Percentiles rank a stretch among this genome's conserved stretches.
These are phyloP conservation scores for Panaeolus cyanescens DNA, from an alignment of 768 basidiomycete species.

Conservation along the genomic window DNA sequence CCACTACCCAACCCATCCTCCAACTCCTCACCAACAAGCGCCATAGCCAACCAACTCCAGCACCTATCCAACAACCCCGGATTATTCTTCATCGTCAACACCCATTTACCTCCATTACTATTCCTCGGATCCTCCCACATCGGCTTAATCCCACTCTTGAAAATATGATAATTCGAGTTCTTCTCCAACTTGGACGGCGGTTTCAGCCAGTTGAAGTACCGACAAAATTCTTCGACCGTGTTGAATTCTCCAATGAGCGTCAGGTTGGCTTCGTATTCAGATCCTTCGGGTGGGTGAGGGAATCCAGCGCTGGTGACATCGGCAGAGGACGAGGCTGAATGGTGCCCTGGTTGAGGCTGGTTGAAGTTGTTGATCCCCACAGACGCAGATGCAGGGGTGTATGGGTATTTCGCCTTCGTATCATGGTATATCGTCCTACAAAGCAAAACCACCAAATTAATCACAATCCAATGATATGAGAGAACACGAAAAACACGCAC, in stretches of 20 bases:
- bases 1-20: slow-evolving; percentile 36
- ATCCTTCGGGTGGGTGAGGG: slow-evolving; percentile 59
- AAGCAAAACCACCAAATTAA: too few species aligned
- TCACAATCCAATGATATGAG: not conserved
- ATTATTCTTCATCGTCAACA: slow-evolving; percentile 88
- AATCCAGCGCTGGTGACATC: slow-evolving; percentile 18
- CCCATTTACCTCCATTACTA: slow-evolving; percentile 93
- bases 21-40: slow-evolving; percentile 84
- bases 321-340: slow-evolving; percentile 20
- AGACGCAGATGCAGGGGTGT: slow-evolving; percentile 44
- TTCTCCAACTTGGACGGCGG: slow-evolving; percentile 86
- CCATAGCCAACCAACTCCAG: slow-evolving; percentile 92
- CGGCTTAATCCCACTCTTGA: slow-evolving; percentile 92
- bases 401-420: slow-evolving; percentile 72
- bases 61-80: slow-evolving; percentile 78
- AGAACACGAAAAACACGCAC: slow-evolving; percentile 40
- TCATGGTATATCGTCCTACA: slow-evolving; percentile 96
- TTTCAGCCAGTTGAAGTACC: slow-evolving; percentile 94
- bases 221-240: slow-evolving; percentile 89
- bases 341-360: slow-evolving; percentile 18
- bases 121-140: slow-evolving; percentile 98
- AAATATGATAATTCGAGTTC: slow-evolving; percentile 93
- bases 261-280: slow-evolving; percentile 83
- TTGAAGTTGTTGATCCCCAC: slow-evolving; percentile 16
- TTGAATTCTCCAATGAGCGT: slow-evolving; percentile 87